Base-by-base conservation (phyloP, 169 alveolate genomes). In the Plasmodium chabaudi region DNA sequence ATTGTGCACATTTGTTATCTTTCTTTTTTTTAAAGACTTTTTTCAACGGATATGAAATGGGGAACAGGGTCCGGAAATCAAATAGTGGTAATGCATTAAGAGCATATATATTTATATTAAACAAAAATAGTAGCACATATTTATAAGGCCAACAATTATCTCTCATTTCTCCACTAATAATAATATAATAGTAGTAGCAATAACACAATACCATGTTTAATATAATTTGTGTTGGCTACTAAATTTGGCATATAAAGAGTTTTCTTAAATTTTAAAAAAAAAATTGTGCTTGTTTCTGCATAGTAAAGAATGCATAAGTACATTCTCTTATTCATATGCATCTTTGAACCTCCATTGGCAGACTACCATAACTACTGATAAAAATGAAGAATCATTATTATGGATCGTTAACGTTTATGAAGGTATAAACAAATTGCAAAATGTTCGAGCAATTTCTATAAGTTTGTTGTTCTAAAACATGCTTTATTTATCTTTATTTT, bases 1-100 rank as follows among this genome's bases (percentile, higher is more conserved):
- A 0, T 34, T 34, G 6, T 27, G 6, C 42, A 34, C 42, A 34
- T 34, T 34, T 34, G 42, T 34, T 25, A 34, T 77, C 3, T 42
- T 9, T 64, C 51, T 77, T 57, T 10, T 64, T 47, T 61, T 21
- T 17, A 77, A 34, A 77, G 89, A 23, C 89, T 77, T 46, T 77
- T 56, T 55, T 77, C 89, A 34, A 65, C 89, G 17, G 89, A 77
- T 65, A 77, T 77, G 89, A 77, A 77, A 77, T 77, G 89, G 89
- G 89, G 89, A 64, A 49, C 63, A 9, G 89, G 89, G 19, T 77
- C 89, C 49, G 89, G 79, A 64, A 77, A 77, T 57, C 89, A 77
- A 27, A 46, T 77, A 65, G 89, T 77, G 72, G 89, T 77, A 77
- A 65, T 19, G 5, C n/a, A 9, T 25, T 34, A 65, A 74, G 23